Evolutionary conservation across 2,329 filamentous ascomycete genomes (phyloP), one percentile per base, ranked within the genome.

Genomic region (Pseudohalonectria lignicola): DNA sequence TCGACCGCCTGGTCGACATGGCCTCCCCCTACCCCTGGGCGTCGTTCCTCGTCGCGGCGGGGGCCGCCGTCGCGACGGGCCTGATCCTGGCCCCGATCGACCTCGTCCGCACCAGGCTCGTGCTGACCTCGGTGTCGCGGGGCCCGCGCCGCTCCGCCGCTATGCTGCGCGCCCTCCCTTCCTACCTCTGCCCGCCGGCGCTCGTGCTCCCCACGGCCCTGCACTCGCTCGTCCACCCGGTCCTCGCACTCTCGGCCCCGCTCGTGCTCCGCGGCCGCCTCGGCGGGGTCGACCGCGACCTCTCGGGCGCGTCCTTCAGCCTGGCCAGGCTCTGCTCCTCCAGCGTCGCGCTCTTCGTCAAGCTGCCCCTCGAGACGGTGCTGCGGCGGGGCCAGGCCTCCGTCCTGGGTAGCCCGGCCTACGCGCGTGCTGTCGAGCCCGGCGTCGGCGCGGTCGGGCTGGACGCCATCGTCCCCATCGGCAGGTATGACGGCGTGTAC

Each of bases 331-430:
- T 96, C 60, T 68, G 85, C 47, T 78, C 85, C 12, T 87, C 85
- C 3, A 79, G 80, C 1, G 69, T 78, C 2, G 88, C 94, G 35
- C 74, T 96, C 23, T 83, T 92, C 50, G 60, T 94, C 47, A 88
- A 90, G 52, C 75, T 96, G 11, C 92, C 92, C 0, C 67, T 96
- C 4, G 92, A 98, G 61, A 96, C 90, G 1, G 83, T 94, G 13
- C 71, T 96, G 7, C 80, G 92, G 34, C 77, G 92, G 42, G 90
- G 86, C 5, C 92, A 98, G 59, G 81, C 92, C 42, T 69, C 79
- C 2, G 77, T 86, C 1, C 69, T 86, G 33, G 69, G 70, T 13
- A 68, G 69, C 12, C 68, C 70, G 2, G 51, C 61, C 10, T 72
- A 76, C 40, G 46, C 71, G 3, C 55, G 58, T 10, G 72, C 76